Conservation (phyloP, 1,139 yeast genomes). For the Citeromyces hawaiiensis region DNA sequence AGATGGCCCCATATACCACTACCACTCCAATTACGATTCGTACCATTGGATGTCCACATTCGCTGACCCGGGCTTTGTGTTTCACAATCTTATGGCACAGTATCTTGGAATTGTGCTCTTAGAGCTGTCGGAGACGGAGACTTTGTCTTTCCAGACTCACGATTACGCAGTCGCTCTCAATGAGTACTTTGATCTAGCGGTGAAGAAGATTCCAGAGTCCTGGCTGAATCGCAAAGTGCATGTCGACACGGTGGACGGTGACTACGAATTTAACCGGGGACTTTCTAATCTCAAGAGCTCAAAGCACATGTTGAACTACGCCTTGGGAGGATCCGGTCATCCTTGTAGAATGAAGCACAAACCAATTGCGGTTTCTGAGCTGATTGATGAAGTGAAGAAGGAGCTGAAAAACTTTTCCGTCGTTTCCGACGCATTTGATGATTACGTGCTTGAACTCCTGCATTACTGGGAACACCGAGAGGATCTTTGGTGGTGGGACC, state of each 20-base stretch:
- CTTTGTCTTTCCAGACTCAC: slow-evolving; percentile 23
- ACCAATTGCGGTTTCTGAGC: slow-evolving; percentile 9
- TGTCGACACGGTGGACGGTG: neutral
- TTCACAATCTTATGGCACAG: slow-evolving; percentile 40
- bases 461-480: slow-evolving; percentile 20
- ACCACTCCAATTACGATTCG: slow-evolving; percentile 60
- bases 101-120: slow-evolving; percentile 33
- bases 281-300: neutral
- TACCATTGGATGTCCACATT: slow-evolving; percentile 48
- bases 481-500: slow-evolving; percentile 20
- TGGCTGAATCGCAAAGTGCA: slow-evolving; percentile 15
- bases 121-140: slow-evolving; percentile 29
- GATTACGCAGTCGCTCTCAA: slow-evolving; percentile 27
- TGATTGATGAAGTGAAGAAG: slow-evolving; percentile 16
- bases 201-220: slow-evolving; percentile 19
- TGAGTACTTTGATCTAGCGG: slow-evolving; percentile 19
- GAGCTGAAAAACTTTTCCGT: slow-evolving; percentile 19
- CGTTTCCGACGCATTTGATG: slow-evolving; percentile 24
- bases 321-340: neutral
- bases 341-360: neutral
- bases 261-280: neutral
- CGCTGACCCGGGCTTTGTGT: slow-evolving; percentile 45
- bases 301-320: neutral
- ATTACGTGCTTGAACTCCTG: slow-evolving; percentile 20
- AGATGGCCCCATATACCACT: slow-evolving; percentile 40